phyloP scores from a whole-genome alignment of 2,329 filamentous ascomycete genomes.

The Trichothecium sympodiale region DNA sequence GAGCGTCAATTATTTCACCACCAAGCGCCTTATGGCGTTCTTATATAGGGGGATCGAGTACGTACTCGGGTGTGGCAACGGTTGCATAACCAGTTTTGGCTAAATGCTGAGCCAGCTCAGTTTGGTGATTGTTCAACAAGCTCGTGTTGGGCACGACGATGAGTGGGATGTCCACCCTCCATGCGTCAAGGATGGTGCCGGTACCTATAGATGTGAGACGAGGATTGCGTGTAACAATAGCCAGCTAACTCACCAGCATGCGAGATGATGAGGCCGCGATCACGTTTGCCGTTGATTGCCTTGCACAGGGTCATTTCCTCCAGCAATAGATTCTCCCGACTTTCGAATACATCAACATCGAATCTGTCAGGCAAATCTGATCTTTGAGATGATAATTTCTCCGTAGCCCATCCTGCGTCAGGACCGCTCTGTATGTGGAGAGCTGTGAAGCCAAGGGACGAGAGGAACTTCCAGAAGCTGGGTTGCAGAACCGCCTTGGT shows the following conservation, averaged over 20 bases:
- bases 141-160: constrained; percentile 79
- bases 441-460: constrained; percentile 51
- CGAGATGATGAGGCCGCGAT: constrained; percentile 67
- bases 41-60: constrained; percentile 3
- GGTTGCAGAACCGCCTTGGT: constrained; percentile 53
- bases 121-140: constrained; percentile 83
- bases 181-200: constrained; percentile 76
- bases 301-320: constrained; percentile 45
- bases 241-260: constrained; percentile 63
- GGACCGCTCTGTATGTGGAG: constrained; percentile 74
- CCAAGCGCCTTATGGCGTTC: too few relatives aligned
- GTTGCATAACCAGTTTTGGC: constrained; percentile 65
- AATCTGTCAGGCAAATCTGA: constrained; percentile 15
- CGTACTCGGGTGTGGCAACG: constrained; percentile 56
- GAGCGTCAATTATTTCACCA: neutral
- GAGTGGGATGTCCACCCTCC: constrained; percentile 63
- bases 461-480: constrained; percentile 52
- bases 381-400: constrained; percentile 9
- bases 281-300: constrained; percentile 29
- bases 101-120: constrained; percentile 71
- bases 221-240: neutral
- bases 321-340: constrained; percentile 20
- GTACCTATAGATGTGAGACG: constrained; percentile 47
- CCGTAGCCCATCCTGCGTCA: constrained; percentile 33
- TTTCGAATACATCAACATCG: constrained; percentile 18